phyloP scores from a whole-genome alignment of 305 asterid genomes.

The Fraxinus dipetala region DNA sequence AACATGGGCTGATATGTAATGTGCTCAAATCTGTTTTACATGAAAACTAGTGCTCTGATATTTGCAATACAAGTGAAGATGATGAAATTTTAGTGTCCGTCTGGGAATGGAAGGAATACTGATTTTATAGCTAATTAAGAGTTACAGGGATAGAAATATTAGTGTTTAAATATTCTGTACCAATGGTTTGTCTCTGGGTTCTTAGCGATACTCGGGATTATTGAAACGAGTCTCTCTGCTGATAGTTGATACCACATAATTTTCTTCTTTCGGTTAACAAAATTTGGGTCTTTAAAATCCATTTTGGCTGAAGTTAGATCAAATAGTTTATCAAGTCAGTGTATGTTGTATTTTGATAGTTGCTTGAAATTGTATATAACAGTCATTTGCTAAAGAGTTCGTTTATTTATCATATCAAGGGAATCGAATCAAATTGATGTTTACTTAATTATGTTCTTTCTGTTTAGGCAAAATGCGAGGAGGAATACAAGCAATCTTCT shows the following conservation, averaged over 20 bases:
- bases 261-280: background rate
- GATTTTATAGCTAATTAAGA: background rate
- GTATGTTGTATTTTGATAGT: background rate
- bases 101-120: background rate
- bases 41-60: background rate
- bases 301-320: background rate
- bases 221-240: background rate
- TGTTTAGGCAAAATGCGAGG: constrained; percentile 72
- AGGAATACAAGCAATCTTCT: constrained; percentile 64
- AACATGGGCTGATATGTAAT: background rate
- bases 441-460: background rate
- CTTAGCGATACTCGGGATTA: background rate
- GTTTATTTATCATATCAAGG: background rate
- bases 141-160: background rate
- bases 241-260: background rate
- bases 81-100: background rate
- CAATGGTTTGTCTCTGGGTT: background rate
- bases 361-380: background rate
- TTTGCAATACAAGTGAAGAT: background rate
- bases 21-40: background rate
- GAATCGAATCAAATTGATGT: background rate
- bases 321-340: background rate
- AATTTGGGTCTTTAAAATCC: constrained; percentile 16
- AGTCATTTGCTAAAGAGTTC: background rate
- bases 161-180: background rate